Base-by-base conservation (phyloP, 2,329 filamentous ascomycete species). In the Fusarium sp. region DNA sequence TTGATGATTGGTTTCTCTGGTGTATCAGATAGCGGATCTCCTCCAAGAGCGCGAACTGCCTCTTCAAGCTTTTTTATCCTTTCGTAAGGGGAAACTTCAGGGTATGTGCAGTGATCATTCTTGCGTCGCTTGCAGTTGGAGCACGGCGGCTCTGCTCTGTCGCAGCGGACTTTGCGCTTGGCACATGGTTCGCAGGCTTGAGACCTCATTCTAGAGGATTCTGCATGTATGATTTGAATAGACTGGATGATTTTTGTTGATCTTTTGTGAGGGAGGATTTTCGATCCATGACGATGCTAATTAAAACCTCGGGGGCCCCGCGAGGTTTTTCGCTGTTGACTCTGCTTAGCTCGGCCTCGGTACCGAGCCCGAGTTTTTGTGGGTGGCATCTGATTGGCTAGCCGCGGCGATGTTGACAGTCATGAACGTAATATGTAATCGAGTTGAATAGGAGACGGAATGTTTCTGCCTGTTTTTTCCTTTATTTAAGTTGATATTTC, bases 111-210 rank as follows among this genome's bases (percentile, higher is more conserved):
- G 15, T 20, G n/a, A n/a, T 66, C 62, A 33, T 39, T 36, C n/a
- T 66, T 66, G 13, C 63, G 56, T 4, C 63, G 62, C 13, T 49
- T 66, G 4, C 63, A 66, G 6, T 66, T 66, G 0, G 62, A 63
- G 1, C 63, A 66, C 1, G 62, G 63, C 11, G 63, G 62, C 17
- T 66, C 57, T 3, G 63, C 29, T 27, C 51, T 52, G 21, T 66
- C 63, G 35, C 63, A 66, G 4, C 58, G 58, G 13, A 66, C 63
- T 40, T 66, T 66, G 3, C 63, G 63, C 1, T 66, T 66, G 2
- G 63, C 63, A n/a, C 63, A 66, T 11, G 63, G 63, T 6, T 66
- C 63, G 9, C 63, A 66, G 2, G 62, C 62, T n/a, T 66, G 62
- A 7, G 51, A 1, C 8, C 50, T 52, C 63, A 66, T 66, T 5